phyloP scores from a whole-genome alignment of 2,329 filamentous ascomycete species.

The Geosmithia morbida region DNA sequence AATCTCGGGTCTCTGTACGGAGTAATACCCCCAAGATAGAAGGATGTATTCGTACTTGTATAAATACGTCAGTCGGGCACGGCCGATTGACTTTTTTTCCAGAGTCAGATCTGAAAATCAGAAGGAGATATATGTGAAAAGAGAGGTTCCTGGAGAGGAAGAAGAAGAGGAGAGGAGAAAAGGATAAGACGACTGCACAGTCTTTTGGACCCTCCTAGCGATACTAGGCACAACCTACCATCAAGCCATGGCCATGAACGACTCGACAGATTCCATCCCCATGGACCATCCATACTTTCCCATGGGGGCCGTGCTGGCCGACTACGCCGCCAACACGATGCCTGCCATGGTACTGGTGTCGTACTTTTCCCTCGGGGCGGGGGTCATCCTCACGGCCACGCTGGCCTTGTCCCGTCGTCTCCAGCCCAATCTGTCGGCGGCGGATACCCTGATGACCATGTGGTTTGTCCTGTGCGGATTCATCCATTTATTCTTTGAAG shows the following conservation, averaged over 20 bases:
- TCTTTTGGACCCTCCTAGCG: no score
- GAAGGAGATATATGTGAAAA: background rate
- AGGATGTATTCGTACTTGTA: no score
- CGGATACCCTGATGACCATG: constrained; percentile 46
- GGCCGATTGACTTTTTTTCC: background rate
- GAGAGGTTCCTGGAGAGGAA: no score
- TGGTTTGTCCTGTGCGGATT: constrained; percentile 64
- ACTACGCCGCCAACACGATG: constrained; percentile 53
- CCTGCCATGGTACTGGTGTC: constrained; percentile 42
- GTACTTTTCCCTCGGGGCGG: constrained; percentile 42
- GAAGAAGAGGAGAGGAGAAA: no score
- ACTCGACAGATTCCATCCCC: background rate
- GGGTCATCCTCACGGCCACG: constrained; percentile 41
- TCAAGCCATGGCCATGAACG: background rate
- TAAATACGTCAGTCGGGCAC: background rate
- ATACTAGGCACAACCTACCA: background rate
- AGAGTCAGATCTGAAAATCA: background rate
- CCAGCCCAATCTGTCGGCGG: constrained; percentile 33
- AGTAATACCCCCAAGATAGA: no score
- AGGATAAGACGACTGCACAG: no score
- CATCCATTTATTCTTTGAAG: constrained; percentile 28
- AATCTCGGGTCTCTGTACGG: no score
- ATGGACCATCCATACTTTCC: constrained; percentile 56
- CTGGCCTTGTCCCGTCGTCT: constrained; percentile 35
- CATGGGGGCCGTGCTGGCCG: constrained; percentile 41